Base-by-base conservation (phyloP, 192 early-diverging fungal genomes). In the Entomortierella parvispora region DNA sequence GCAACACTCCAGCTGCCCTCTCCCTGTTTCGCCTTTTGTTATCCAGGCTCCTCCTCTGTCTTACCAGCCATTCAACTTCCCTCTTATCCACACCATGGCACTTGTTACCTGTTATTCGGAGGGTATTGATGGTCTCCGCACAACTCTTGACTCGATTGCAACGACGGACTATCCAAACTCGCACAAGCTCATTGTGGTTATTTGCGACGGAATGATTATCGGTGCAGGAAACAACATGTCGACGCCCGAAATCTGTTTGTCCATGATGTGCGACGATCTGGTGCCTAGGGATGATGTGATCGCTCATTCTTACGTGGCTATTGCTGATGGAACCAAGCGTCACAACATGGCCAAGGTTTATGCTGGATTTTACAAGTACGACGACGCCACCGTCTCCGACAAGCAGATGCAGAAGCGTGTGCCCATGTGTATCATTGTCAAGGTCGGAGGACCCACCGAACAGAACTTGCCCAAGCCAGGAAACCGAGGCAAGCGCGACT, bases 41-140 rank as follows among this genome's bases (percentile, higher is more conserved):
- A 53, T 74, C 45, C 47, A 62, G 33, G 46, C 65, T 81, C 62
- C 82, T 57, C 76, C 85, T 62, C 83, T 82, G 2, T 80, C 81
- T 20, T 86, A 83, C 67, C 85, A 86, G 62, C 82, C 85, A 49
- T 92, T 83, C 60, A 84, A 86, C 44, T 86, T 84, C 46, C 72
- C 67, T 34, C 43, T 84, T n/a, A 75, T 79, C 3, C 82, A 88
- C 63, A 89, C 89, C 2, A 80, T 96, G 53, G 85, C 93, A 44
- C 79, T 97, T 43, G 93, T 98, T 2, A 93, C 95, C 2, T 94
- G 93, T 72, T 98, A 98, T 76, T 97, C 95, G 31, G 96, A 98
- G 79, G 92, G 92, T 51, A 87, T 91, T 33, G 84, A 84, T 28
- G 92, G 92, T 29, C 83, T 95, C 22, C 86, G 90, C 32, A 92